Evolutionary conservation across 805 yeast genomes (phyloP), one percentile per base, ranked within the genome.

Genomic region (Naumovozyma dairenensis): DNA sequence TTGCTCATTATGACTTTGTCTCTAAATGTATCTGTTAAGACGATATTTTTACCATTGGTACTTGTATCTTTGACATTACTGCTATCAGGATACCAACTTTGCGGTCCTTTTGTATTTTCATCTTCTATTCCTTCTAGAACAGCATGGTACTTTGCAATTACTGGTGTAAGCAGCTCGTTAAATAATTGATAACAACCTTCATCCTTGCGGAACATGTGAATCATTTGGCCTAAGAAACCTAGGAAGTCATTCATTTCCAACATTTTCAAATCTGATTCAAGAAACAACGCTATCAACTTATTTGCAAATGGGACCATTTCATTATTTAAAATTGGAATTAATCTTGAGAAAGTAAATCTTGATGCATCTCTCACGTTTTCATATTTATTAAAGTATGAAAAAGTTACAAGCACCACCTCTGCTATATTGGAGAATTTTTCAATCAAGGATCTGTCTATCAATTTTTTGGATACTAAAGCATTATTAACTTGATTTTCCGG

Each of bases 221-320:
- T 72, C 40, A 92, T 72, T 59, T 92, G 97, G 4, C 94, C 87
- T 40, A 92, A 61, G 55, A 92, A 89, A 25, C 89, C 72, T 35
- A 86, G 61, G 51, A 92, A 85, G 50, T 86, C 95, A 25, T 71
- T 69, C 53, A 89, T 62, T 54, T 87, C 96, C 34, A 66, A 61
- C 9, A 71, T 58, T 37, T 71, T 72, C 45, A 79, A 63, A 24
- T 71, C 74, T 16, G 72, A 66, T 19, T 67, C 65, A 50, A 82
- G 63, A 37, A 84, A 63, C 16, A 77, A 66, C 2, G 83, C 72
- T 38, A 92, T 74, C 40, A 86, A 70, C 51, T 83, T 77, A 37
- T 55, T 42, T 79, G 77, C 55, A 83, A 66, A 51, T 65, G 74
- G 36, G 62, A 73, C 60, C 41, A 74, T 65, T 6, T 59, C 57